Base-by-base conservation (phyloP, 2,329 filamentous ascomycete species). In the Aspergillus tamarii region DNA sequence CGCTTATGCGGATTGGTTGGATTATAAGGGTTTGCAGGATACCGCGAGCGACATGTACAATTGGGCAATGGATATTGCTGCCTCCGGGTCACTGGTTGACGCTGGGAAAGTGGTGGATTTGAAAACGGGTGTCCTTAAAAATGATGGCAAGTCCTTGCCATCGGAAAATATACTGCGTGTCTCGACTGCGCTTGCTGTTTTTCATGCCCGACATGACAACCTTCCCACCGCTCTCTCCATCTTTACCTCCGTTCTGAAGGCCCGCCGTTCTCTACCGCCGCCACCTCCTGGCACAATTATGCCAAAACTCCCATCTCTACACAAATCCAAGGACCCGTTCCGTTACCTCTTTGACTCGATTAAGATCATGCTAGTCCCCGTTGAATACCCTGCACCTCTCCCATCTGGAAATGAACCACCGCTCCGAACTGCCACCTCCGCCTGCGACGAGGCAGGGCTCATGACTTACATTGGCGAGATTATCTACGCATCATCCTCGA, bases 391-490 rank as follows among this genome's bases (percentile, higher is more conserved):
- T 0, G 77, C 87, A 0, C 85, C 91, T 0, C 91, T 89, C 0
- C 82, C 87, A 0, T 89, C 91, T 56, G 94, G 94, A 60, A 87
- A 90, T 54, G 80, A 86, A 3, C 84, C 89, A 0, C 88, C 94
- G 0, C 79, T 84, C 62, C 89, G 92, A 54, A 87, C 86, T 61
- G 74, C 87, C 11, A 82, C 84, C 32, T 88, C 91, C 67, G 85
- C 86, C 43, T 97, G 94, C 77, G 90, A 95, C 68, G 94, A 97
- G 77, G 93, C 93, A 3, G 92, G 88, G 0, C 80, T 97, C 16
- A 93, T 93, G 83, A 85, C 93, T 28, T 95, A 97, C 77, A 94
- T 98, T 66, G 94, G 94, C 63, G 94, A 98, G 80, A 96, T 98
- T 58, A 85, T 98, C 36, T 97, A 91, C 77, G 87, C 92, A 0